Evolutionary conservation across 176 grass and related monocot species (phyloP).

Genomic region (Aegilops tauschii): DNA sequence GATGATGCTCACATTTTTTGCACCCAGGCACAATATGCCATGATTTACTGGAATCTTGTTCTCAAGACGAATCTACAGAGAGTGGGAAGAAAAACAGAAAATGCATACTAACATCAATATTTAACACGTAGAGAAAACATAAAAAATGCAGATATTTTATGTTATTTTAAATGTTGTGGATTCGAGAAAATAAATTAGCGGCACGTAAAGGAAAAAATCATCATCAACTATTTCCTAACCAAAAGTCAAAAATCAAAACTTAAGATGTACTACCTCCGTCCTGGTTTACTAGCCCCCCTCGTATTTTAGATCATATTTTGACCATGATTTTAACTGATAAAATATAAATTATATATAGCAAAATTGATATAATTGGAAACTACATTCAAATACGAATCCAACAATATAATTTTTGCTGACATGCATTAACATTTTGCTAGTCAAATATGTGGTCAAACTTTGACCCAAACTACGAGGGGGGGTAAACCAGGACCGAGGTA

Average conservation of each 20-base stretch:
- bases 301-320: too few species aligned
- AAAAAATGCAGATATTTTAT: neutral
- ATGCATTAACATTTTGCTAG: too few species aligned
- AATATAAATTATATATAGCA: too few species aligned
- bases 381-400: too few species aligned
- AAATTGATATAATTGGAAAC: too few species aligned
- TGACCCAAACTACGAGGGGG: too few species aligned
- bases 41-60: slow-evolving; percentile 65
- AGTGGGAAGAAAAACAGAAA: neutral
- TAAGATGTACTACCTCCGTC: too few species aligned
- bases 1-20: slow-evolving; percentile 58
- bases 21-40: slow-evolving; percentile 70
- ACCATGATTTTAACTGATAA: too few species aligned
- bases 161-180: neutral
- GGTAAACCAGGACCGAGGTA: too few species aligned
- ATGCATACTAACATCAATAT: neutral
- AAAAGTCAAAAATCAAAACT: neutral
- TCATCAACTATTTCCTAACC: neutral
- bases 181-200: neutral
- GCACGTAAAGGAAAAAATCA: neutral
- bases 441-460: too few species aligned
- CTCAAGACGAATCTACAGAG: slow-evolving; percentile 63
- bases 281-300: too few species aligned
- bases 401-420: too few species aligned
- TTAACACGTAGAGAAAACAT: neutral